A percentile compares a stretch with the other conserved stretches of the same genome.
These are phyloP conservation scores for Plasmodium vivax DNA, from an alignment of 169 alveolate species.

Conservation along the genomic window DNA sequence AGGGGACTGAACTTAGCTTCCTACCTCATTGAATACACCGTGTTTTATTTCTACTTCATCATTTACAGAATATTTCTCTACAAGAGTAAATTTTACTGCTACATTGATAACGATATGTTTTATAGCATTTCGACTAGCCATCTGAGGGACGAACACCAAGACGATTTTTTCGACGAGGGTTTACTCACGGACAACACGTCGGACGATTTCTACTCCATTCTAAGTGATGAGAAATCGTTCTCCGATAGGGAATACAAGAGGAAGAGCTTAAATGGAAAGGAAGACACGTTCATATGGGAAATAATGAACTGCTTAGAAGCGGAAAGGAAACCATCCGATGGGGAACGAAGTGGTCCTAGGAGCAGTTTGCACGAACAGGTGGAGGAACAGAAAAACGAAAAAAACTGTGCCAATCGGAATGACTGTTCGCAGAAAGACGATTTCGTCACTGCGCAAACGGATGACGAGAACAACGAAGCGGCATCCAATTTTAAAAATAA, in stretches of 20 bases:
- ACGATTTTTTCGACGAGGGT: conserved; percentile 46
- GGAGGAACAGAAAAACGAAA: not conserved
- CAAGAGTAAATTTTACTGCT: conserved; percentile 40
- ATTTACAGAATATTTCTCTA: conserved; percentile 61
- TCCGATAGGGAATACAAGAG: not conserved
- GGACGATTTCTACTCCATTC: not conserved
- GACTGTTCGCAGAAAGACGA: not conserved
- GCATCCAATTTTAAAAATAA: not conserved
- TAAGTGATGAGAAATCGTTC: not conserved
- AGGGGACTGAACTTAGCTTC: conserved; percentile 73
- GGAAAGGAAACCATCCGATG: not conserved
- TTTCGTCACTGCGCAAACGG: not conserved
- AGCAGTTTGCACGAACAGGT: not conserved
- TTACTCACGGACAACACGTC: conserved; percentile 18
- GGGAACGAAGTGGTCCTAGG: not conserved
- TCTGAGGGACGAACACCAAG: conserved; percentile 11
- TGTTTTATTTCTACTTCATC: conserved; percentile 60
- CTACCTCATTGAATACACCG: conserved; percentile 58
- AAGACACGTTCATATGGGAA: not conserved
- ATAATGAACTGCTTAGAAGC: not conserved
- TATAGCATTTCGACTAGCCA: conserved; percentile 28
- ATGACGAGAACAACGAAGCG: not conserved
- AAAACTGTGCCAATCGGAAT: not conserved
- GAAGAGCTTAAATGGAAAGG: not conserved
- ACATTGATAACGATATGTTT: conserved; percentile 38